Base-by-base conservation (phyloP, 192 early-diverging fungal species). In the Rhizophagus clarus region DNA sequence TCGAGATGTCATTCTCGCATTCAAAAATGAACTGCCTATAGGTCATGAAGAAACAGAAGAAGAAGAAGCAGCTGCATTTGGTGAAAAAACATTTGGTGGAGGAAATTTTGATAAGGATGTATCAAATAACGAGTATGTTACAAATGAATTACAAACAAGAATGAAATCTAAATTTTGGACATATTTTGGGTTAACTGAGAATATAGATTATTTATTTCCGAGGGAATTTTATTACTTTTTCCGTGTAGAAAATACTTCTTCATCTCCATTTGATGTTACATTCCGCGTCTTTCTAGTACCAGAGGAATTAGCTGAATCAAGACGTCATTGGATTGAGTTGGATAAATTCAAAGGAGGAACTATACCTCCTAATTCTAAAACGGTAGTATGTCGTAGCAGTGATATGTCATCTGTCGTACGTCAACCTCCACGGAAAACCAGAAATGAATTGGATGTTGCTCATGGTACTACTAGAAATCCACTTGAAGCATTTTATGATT, bases 181-280 rank as follows among this genome's bases (percentile, higher is more conserved):
- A 7, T 26, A 17, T 28, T 12, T 14, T 4, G 31, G 32, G 14
- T 0, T 0, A 29, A 51, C 42, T 24, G n/a, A 72, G 28, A 1
- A 7, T 2, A 72, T 72, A 51, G 24, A 49, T 15, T 72, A 72
- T 17, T 28, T 72, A 14, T 72, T 72, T 28, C 71, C 71, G 0
- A 24, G 71, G 5, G 71, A 72, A 49, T 72, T 17, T 29, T 72
- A 72, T 72, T 72, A 72, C 12, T 72, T 5, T 28, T 72, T 72
- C 71, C 71, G 71, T 49, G 42, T 72, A 17, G 71, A 72, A 6
- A 72, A 72, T 26, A 49, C 42, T 49, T 49, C 71, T 51, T 47
- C 42, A 15, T 72, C 45, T 14, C n/a, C 14, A 28, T 15, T 28
- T 11, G 24, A 45, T 14, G 42, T 17, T 15, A 72, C 71, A 28